Evolutionary conservation across 2,329 filamentous ascomycete genomes (phyloP).

Genomic region (Diplodia intermedia): DNA sequence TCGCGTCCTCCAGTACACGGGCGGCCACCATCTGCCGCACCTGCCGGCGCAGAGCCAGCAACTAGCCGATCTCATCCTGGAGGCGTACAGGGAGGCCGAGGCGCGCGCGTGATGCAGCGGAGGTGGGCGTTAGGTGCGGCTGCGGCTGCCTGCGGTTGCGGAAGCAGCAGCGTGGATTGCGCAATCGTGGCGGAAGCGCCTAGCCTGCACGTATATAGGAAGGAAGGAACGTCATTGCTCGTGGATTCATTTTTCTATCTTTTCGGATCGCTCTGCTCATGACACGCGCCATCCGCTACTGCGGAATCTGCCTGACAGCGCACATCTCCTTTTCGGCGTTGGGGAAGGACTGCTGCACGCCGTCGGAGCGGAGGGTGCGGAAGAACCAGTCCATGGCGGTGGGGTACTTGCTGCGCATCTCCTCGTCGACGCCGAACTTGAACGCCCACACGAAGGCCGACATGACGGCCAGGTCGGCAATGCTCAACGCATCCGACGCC

Average conservation of each 20-base stretch:
- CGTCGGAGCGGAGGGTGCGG: slow-evolving; percentile 35
- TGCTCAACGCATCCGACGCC: slow-evolving; percentile 36
- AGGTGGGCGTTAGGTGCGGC: too few species aligned
- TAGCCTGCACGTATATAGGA: neutral
- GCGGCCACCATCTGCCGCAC: slow-evolving; percentile 49
- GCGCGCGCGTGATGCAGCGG: neutral
- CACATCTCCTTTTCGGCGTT: slow-evolving; percentile 26
- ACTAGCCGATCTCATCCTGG: slow-evolving; percentile 41
- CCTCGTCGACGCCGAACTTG: slow-evolving; percentile 36
- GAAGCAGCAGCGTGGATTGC: neutral
- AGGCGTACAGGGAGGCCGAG: slow-evolving; percentile 25
- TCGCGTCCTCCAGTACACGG: slow-evolving; percentile 40
- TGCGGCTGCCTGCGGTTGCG: neutral
- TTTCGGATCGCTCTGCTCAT: neutral
- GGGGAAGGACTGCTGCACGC: slow-evolving; percentile 35
- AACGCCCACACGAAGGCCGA: slow-evolving; percentile 35
- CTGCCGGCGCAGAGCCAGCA: slow-evolving; percentile 42
- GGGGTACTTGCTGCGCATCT: slow-evolving; percentile 35
- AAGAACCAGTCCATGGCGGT: slow-evolving; percentile 38
- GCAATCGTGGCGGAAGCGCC: slow-evolving; percentile 13
- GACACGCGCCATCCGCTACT: neutral
- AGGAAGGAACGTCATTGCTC: neutral
- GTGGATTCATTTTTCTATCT: neutral
- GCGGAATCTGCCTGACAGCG: slow-evolving; percentile 11
- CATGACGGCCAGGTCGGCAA: slow-evolving; percentile 40